A percentile compares a stretch with the other conserved stretches of the same genome.
Conservation (phyloP, 805 yeast genomes). For the Metschnikowia reukaufii region DNA sequence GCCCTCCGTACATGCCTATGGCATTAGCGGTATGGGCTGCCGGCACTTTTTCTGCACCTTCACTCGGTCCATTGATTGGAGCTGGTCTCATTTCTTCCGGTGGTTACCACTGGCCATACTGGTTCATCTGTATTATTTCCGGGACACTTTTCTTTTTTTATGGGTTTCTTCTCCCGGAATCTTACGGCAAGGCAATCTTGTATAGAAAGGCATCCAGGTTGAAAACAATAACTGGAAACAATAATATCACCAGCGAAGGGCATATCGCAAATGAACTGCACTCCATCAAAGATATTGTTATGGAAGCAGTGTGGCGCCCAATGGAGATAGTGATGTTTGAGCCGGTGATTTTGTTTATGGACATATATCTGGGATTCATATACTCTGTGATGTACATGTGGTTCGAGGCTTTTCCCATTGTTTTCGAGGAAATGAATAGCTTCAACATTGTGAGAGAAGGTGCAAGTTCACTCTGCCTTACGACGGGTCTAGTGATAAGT, state of each 20-base stretch:
- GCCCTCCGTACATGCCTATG: slow-evolving; percentile 43
- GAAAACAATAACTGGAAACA: slow-evolving; percentile 15
- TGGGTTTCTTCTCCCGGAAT: slow-evolving; percentile 15
- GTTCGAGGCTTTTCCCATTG: slow-evolving; percentile 19
- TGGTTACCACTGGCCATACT: slow-evolving; percentile 18
- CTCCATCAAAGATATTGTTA: slow-evolving; percentile 6
- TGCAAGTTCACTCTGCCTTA: slow-evolving; percentile 10
- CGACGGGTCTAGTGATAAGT: slow-evolving; percentile 10
- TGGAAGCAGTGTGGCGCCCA: slow-evolving; percentile 15
- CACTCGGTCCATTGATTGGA: slow-evolving; percentile 57
- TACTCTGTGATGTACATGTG: slow-evolving; percentile 17
- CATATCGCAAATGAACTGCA: slow-evolving; percentile 11
- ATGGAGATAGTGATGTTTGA: slow-evolving; percentile 15
- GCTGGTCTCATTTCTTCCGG: slow-evolving; percentile 39
- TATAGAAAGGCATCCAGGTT: slow-evolving; percentile 17
- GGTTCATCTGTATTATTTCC: slow-evolving; percentile 15
- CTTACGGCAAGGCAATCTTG: slow-evolving; percentile 16
- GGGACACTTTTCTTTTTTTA: slow-evolving; percentile 10
- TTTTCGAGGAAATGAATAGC: slow-evolving; percentile 11
- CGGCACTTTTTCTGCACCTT: slow-evolving; percentile 56
- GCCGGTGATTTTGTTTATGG: slow-evolving; percentile 16
- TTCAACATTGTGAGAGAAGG: slow-evolving; percentile 14
- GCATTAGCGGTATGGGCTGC: slow-evolving; percentile 53
- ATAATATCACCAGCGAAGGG: slow-evolving; percentile 16
- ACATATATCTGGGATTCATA: slow-evolving; percentile 15